Conservation (phyloP, 2,329 filamentous ascomycete species). For the Ophiostoma fasciatum region DNA sequence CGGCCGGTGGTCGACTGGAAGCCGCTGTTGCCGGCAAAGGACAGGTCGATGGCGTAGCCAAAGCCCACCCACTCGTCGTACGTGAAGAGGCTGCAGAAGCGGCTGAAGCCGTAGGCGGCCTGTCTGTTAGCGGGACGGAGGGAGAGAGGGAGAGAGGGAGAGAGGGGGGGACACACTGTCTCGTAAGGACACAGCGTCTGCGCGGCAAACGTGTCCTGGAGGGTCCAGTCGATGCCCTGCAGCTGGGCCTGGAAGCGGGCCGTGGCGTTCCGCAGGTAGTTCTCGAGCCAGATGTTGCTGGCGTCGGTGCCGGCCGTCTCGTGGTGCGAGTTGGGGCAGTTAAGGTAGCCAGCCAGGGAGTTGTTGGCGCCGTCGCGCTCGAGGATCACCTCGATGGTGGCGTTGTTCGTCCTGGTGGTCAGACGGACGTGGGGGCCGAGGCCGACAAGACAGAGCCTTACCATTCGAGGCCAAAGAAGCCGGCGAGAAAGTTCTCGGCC, state of each 20-base stretch:
- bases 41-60: slow-evolving; percentile 55
- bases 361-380: slow-evolving; percentile 53
- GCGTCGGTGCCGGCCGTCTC: slow-evolving; percentile 39
- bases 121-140: too few relatives aligned
- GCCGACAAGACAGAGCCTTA: slow-evolving; percentile 13
- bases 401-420: slow-evolving; percentile 43
- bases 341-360: slow-evolving; percentile 50
- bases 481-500: slow-evolving; percentile 64
- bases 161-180: slow-evolving; percentile 27
- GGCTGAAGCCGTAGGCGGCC: slow-evolving; percentile 59
- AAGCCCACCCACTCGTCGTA: slow-evolving; percentile 61
- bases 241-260: slow-evolving; percentile 41
- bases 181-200: slow-evolving; percentile 67
- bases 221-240: slow-evolving; percentile 46
- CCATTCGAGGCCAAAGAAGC: slow-evolving; percentile 65
- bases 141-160: background rate
- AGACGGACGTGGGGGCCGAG: background rate
- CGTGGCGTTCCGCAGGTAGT: slow-evolving; percentile 52
- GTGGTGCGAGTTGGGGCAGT: slow-evolving; percentile 46
- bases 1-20: slow-evolving; percentile 41
- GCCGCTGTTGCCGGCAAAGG: slow-evolving; percentile 44
- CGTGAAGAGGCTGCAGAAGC: slow-evolving; percentile 61
- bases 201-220: slow-evolving; percentile 48
- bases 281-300: slow-evolving; percentile 41
- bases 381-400: slow-evolving; percentile 57